Evolutionary conservation across 805 yeast species (phyloP), one percentile per base, ranked within the genome.

Genomic region (Schizosaccharomyces cryophilus): DNA sequence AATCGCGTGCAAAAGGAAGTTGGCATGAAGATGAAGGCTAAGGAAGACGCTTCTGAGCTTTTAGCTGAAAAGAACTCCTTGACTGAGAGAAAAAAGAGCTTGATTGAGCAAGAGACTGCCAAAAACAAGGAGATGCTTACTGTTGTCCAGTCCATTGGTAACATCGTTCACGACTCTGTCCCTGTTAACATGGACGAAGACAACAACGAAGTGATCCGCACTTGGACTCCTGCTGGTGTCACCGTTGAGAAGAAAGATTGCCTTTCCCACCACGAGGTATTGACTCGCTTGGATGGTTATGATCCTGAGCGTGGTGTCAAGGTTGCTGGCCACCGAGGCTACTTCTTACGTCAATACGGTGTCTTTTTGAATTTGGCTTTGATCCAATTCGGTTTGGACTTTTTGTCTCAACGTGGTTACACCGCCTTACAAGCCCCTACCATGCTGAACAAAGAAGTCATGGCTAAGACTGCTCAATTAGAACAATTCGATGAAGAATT

Each of bases 261-360:
- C 42, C 79, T 90, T 71, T 89, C 97, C 40, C 98, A 93, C 72
- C 97, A 93, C 71, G 98, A 93, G 77, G 84, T 93, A 61, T 77
- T 93, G 66, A 78, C 94, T 67, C 84, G 96, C 75, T 78, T 93
- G 66, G 96, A 93, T 71, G 98, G 98, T 66, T 93, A 89, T 73
- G 98, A 93, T 72, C 96, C 96, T 66, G 97, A 93, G 75, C 85
- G 98, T 77, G 98, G 98, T 73, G 95, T 87, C 64, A 87, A 87
- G 75, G 83, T 93, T 66, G 89, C 90, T 63, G 98, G 98, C 66
- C 98, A 93, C 79, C 87, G 98, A 77, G 98, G 98, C 66, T 93
- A 87, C 76, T 93, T 93, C 75, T 78, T 93, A 71, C 84, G 96
- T 77, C 84, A 84, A 72, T 85, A 81, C 69, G 98, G 98, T 76